Base-by-base conservation (phyloP, 2,329 filamentous ascomycete genomes). In the Pseudocercospora fuligena region DNA sequence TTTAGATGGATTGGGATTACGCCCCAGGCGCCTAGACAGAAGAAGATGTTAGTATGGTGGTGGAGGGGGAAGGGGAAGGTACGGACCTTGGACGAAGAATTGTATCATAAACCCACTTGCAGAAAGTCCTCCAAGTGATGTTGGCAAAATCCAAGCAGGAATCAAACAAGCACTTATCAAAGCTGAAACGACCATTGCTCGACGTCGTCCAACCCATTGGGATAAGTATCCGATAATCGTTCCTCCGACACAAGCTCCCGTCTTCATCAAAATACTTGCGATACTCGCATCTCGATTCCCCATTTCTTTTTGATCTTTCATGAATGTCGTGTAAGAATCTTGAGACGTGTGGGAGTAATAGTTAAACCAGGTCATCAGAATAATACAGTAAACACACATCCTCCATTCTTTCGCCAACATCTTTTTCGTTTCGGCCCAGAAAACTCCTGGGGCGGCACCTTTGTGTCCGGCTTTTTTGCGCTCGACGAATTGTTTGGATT, bases 201-300 rank as follows among this genome's bases (percentile, higher is more conserved):
- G 85, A 27, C 92, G 88, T 36, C 92, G 90, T 14, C 92, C 92
- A 57, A 93, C 80, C 75, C 89, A 92, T 75, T 94, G 91, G 7
- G 89, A 92, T 7, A 88, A 73, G 77, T 93, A 94, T 23, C 92
- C 92, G 66, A 92, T 86, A 67, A 90, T 87, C 49, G 88, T 89
- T 27, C 90, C 90, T 36, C 90, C 91, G 1, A 92, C 87, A 72
- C 90, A 91, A 51, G 91, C 90, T 27, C 92, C 91, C 1, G 86
- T 88, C 80, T 93, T 93, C 89, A 92, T 93, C 66, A 94, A 79
- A 71, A 94, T 93, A n/a, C 87, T 90, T 16, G 90, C 90, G n/a
- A 90, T 87, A 7, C 86, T 90, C 4, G 91, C 89, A 0, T 83
- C 84, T 1, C 81, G 75, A 73, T 92, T 90, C 63, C 83, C 74